Evolutionary conservation across 257 asterid genomes (phyloP), one percentile per base, ranked within the genome.

Genomic region (Solanum chilense): DNA sequence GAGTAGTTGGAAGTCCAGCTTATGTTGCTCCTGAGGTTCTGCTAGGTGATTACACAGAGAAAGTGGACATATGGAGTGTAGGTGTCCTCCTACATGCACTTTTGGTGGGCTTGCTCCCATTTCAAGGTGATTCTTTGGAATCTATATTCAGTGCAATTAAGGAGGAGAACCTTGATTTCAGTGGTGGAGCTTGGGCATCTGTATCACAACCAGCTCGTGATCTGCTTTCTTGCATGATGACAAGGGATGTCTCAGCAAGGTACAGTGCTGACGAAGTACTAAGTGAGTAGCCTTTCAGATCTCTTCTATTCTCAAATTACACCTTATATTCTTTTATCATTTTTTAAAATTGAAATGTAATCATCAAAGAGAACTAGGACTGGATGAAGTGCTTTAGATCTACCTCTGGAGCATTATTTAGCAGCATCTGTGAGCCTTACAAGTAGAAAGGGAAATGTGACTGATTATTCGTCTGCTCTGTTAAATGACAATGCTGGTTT

Each of bases 21-120:
- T 96, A 96, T 86, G 93, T 96, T 87, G 98, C 98, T 81, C 98
- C 98, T 27, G 98, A 96, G 90, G 94, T 96, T 88, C 91, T 96
- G 90, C 74, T 90, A 31, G 98, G 98, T 89, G 92, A 93, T 92
- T 96, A 96, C 92, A 93, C 98, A 1, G 95, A 94, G 90, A 94
- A 94, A 88, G 96, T 94, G 91, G 98, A 96, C 88, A 91, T 96
- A 49, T 96, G 98, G 98, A 91, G 98, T 90, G 97, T 94, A 3
- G 98, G 98, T 90, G 94, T 94, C 88, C 98, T 94, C 86, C 98
- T 96, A 27, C 96, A 96, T 87, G 98, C 95, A 71, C 98, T 96
- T 88, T 89, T 96, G 91, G 94, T 93, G 85, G 98, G 98, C 83
- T 86, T 88, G 84, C 95, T 96, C 86, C 98, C 98, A 78, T 96